phyloP scores from a whole-genome alignment of 2,329 filamentous ascomycete genomes.

The Drechslerella coelobrocha region DNA sequence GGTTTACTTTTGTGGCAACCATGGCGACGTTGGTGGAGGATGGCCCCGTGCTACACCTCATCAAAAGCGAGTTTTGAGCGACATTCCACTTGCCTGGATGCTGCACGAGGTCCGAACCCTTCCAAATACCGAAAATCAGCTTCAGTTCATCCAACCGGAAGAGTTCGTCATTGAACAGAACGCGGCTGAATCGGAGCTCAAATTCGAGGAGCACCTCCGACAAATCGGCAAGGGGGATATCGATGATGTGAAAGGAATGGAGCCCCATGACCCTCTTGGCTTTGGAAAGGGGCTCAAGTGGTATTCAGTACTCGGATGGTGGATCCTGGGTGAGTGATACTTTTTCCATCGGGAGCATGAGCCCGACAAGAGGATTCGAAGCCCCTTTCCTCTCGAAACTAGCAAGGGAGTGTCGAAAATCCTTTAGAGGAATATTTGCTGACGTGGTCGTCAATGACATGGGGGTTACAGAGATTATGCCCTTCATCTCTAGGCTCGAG shows the following conservation, averaged over 20 bases:
- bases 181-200: conserved; percentile 20
- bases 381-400: background rate
- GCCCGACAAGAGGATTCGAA: background rate
- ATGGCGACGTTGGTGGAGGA: conserved; percentile 65
- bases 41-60: conserved; percentile 59
- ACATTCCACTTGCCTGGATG: conserved; percentile 65
- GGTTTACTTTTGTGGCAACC: conserved; percentile 66
- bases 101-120: conserved; percentile 60
- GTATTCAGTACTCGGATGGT: conserved; percentile 56
- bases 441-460: conserved; percentile 17
- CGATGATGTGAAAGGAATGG: conserved; percentile 49
- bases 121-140: conserved; percentile 46
- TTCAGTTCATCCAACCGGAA: conserved; percentile 43
- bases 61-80: conserved; percentile 60
- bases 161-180: conserved; percentile 28
- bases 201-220: conserved; percentile 43
- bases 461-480: conserved; percentile 56
- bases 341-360: background rate
- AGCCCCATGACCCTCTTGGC: conserved; percentile 57
- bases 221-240: conserved; percentile 35
- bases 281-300: conserved; percentile 56
- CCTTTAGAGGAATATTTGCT: conserved; percentile 13
- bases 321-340: conserved; percentile 55
- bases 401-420: background rate
- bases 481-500: conserved; percentile 58